These are phyloP conservation scores for Flaveria trinervia DNA, from an alignment of 129 eudicot genomes.

Conservation along the genomic window DNA sequence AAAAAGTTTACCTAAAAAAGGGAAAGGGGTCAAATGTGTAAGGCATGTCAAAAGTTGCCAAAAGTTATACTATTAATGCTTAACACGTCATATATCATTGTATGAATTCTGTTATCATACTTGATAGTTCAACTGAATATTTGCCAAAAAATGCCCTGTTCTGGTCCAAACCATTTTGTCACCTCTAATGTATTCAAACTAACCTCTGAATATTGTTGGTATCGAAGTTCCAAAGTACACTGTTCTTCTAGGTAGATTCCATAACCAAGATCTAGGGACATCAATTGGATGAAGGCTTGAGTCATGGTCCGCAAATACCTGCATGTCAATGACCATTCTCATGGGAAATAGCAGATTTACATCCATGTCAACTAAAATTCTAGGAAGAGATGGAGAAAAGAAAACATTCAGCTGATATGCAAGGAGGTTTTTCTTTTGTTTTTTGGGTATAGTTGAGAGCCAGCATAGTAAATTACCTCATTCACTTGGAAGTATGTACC, in stretches of 20 bases:
- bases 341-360: not conserved
- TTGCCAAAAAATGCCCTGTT: not conserved
- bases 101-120: not conserved
- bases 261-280: conserved; percentile 77
- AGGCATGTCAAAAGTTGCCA: not conserved
- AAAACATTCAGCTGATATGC: not conserved
- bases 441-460: not conserved
- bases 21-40: not conserved
- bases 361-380: conserved; percentile 1
- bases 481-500: conserved; percentile 98
- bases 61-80: not conserved
- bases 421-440: too few relatives aligned
- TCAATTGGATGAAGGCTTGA: conserved; percentile 77
- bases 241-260: conserved; percentile 80
- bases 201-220: conserved; percentile 84
- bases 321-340: conserved; percentile 22
- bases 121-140: not conserved
- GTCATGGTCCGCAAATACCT: conserved; percentile 96
- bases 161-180: not conserved
- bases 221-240: conserved; percentile 91
- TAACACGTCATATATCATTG: not conserved
- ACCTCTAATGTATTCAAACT: not conserved
- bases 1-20: not conserved
- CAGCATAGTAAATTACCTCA: conserved; percentile 55
- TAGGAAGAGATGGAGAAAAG: not conserved